Conservation (phyloP, 2,329 filamentous ascomycete species). For the Apiospora arundinis region DNA sequence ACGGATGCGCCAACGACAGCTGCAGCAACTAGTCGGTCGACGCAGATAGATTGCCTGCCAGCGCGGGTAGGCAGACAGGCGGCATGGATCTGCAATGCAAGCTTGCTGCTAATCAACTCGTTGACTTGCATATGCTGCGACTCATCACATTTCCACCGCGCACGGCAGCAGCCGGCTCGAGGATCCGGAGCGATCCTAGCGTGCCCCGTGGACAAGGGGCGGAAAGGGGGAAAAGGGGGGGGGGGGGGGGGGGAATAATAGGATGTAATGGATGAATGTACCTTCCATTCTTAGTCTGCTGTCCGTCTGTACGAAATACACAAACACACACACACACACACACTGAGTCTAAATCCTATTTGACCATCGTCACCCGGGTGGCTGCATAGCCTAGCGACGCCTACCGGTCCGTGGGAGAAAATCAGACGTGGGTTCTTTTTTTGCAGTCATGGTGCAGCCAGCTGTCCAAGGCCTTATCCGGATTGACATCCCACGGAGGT, state of each 20-base stretch:
- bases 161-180: neutral
- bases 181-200: constrained; percentile 9
- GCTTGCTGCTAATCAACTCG: neutral
- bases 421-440: neutral
- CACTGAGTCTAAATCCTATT: neutral
- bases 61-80: neutral
- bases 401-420: neutral
- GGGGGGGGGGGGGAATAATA: too few species aligned
- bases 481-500: neutral
- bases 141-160: neutral
- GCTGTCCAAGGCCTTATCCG: neutral
- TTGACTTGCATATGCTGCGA: constrained; percentile 12
- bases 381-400: neutral
- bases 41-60: constrained; percentile 1
- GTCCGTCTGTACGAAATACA: neutral
- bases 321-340: neutral
- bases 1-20: neutral
- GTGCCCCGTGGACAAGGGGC: neutral
- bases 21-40: constrained; percentile 6
- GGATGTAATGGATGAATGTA: neutral
- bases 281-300: neutral
- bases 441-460: too few species aligned
- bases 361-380: neutral
- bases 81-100: neutral
- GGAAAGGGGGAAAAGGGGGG: neutral